These are phyloP conservation scores for Eremothecium sinecaudum DNA, from an alignment of 1,139 yeast genomes.

Conservation along the genomic window DNA sequence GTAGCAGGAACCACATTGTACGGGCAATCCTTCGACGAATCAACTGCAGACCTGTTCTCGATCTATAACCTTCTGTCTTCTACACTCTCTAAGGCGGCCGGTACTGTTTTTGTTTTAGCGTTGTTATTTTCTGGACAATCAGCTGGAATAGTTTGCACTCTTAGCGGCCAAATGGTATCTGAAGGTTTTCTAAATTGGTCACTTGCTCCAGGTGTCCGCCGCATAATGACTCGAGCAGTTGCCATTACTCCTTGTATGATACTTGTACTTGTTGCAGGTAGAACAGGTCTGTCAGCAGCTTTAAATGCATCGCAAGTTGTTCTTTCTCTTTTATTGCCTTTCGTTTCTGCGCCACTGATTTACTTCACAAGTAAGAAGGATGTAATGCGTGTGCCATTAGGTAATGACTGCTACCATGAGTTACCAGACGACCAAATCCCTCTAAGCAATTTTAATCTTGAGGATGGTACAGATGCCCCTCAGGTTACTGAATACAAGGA, in stretches of 20 bases:
- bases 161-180: constrained; percentile 73
- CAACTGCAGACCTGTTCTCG: constrained; percentile 61
- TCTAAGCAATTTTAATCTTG: constrained; percentile 13
- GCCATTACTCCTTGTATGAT: constrained; percentile 66
- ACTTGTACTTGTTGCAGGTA: constrained; percentile 54
- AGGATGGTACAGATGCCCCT: constrained; percentile 10
- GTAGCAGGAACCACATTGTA: constrained; percentile 64
- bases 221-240: constrained; percentile 59
- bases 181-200: constrained; percentile 76
- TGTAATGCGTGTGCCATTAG: constrained; percentile 44
- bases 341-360: constrained; percentile 66
- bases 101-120: constrained; percentile 63
- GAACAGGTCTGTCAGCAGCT: constrained; percentile 60
- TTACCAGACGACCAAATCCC: constrained; percentile 14
- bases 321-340: constrained; percentile 57
- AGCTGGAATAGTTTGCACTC: constrained; percentile 74
- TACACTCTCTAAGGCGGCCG: constrained; percentile 61
- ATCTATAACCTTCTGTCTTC: constrained; percentile 54
- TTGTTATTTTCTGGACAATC: constrained; percentile 70
- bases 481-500: constrained; percentile 32
- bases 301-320: constrained; percentile 70
- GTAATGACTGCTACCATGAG: constrained; percentile 13
- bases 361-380: constrained; percentile 56
- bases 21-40: constrained; percentile 49
- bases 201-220: constrained; percentile 56